Base-by-base conservation (phyloP, 2,329 filamentous ascomycete genomes). In the Epicoccum sorghinum region DNA sequence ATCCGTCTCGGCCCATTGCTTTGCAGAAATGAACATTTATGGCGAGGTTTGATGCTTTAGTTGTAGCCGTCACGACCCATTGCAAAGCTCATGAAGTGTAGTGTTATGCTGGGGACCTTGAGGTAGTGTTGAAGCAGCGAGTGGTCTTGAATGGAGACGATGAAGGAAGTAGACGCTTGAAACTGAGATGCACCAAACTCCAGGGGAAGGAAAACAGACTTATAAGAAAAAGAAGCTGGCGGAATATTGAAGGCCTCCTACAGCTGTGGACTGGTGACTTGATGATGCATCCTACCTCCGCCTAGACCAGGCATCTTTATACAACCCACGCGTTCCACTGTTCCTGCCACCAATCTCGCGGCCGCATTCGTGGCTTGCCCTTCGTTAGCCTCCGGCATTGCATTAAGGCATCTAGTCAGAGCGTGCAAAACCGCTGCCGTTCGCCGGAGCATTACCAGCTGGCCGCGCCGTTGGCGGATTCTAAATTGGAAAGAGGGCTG, bases 1-100 rank as follows among this genome's bases (percentile, higher is more conserved):
- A 79, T 45, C 76, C 76, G 60, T 73, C 52, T 46, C 52, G 52
- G 14, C 52, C 52, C 75, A 75, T 59, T 70, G 71, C 72, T 75
- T 35, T 7, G 38, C 53, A 33, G 49, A 41, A 36, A 50, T 50
- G 42, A 44, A 49, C 49, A 47, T 55, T 14, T 52, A 41, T 27
- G 33, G 39, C 27, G 27, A 36, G n/a, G 32, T 14, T 30, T 24
- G 35, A 22, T 13, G 45, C 22, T 14, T 39, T 59, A 62, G 53
- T 59, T 69, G 64, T 69, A 69, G 50, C 67, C 67, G 47, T 59
- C 71, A 44, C 71, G 71, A 60, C 71, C 70, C 69, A 71, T 72
- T 39, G 40, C 25, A 25, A 37, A 18, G 33, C 25, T 18, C 4
- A 18, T 45, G 25, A 36, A 25, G 27, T 13, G 13, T 6, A 18